Base-by-base conservation (phyloP, 75 land plant genomes). In the Ceratopteris richardii region DNA sequence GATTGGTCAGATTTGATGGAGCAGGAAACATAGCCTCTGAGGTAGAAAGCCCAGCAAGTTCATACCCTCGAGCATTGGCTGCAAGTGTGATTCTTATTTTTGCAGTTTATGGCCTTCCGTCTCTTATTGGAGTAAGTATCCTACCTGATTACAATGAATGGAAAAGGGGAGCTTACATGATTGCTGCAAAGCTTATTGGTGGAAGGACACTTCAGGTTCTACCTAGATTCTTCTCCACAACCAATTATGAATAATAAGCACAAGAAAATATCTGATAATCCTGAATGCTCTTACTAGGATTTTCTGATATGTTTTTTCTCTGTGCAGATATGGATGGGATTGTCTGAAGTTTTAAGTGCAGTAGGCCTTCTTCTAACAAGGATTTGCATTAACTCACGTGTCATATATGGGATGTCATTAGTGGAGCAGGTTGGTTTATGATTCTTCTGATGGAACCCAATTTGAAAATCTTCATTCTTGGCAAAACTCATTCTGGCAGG, bases 11-110 rank as follows among this genome's bases (percentile, higher is more conserved):
- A 1, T 59, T 72, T 59, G 74, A 72, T 66, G 56, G 47, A 27
- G 66, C 69, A 6, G 70, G 74, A 44, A 72, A 61, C 30, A 66
- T 60, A 40, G 74, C 74, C 30, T 27, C 74, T n/a, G 74, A 72
- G 41, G 74, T 72, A 5, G 47, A 51, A 27, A 65, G 58, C 42
- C 74, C 74, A 14, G 61, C 60, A 6, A 21, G 51, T 24, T 59
- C 69, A 2, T 65, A 58, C 51, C 74, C 74, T 1, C 62, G 69
- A 14, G 69, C 69, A 2, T 25, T 72, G 25, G 41, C 23, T 1
- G 60, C 37, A 36, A 44, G 52, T 42, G 40, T 58, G 20, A 1
- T 66, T 0, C 63, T 71, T 20, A 50, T 65, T 11, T 0, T 62
- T 44, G 70, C 40, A 7, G 28, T 55, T 14, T 65, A 54, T 44